Evolutionary conservation across 2,329 filamentous ascomycete species (phyloP).

Genomic region (Pseudocercospora musae): DNA sequence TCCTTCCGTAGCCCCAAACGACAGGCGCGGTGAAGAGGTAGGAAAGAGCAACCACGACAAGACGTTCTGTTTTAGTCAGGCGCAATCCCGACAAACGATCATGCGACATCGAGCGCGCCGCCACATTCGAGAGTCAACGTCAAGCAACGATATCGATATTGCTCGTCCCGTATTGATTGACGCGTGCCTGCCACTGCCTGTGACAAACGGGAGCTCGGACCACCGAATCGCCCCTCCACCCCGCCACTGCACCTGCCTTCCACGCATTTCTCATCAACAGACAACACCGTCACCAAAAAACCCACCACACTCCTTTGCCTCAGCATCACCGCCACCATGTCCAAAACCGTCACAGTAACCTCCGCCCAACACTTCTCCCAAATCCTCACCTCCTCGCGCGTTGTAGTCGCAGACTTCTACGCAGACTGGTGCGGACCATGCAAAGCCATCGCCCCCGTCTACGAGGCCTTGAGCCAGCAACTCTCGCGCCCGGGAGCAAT

Average conservation of each 20-base stretch:
- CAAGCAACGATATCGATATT: neutral
- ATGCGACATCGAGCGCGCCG: conserved; percentile 8
- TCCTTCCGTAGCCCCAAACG: conserved; percentile 27
- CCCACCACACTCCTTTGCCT: conserved; percentile 5
- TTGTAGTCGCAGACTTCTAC: conserved; percentile 89
- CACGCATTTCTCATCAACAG: neutral
- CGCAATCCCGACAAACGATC: conserved; percentile 30
- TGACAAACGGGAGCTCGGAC: neutral
- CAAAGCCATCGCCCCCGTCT: conserved; percentile 77
- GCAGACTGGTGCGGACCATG: conserved; percentile 84
- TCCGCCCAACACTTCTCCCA: conserved; percentile 59
- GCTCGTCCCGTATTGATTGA: too few relatives aligned
- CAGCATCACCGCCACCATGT: conserved; percentile 35
- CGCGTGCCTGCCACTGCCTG: too few relatives aligned
- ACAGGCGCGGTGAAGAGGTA: conserved; percentile 34
- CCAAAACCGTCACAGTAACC: conserved; percentile 43
- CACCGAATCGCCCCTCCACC: neutral
- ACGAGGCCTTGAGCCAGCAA: conserved; percentile 69
- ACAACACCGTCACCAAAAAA: conserved; percentile 6
- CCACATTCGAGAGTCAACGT: neutral
- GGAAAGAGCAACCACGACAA: conserved; percentile 34
- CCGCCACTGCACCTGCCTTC: neutral
- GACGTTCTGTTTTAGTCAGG: conserved; percentile 35
- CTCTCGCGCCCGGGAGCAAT: conserved; percentile 70
- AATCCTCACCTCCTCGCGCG: conserved; percentile 66